Conservation (phyloP, 805 yeast genomes). For the Saturnispora mendoncae region DNA sequence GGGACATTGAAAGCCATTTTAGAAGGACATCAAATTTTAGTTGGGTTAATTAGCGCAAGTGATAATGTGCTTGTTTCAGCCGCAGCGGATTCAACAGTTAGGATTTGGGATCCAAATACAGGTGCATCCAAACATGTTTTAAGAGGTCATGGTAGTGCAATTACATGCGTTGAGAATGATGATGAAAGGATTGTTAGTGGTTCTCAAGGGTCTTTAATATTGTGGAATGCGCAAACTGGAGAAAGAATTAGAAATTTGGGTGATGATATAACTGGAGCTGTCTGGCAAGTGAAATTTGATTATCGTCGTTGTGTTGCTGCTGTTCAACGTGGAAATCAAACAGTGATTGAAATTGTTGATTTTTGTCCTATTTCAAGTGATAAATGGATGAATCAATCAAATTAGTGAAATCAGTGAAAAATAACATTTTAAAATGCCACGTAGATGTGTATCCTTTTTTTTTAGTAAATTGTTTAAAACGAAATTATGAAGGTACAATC, state of each 20-base stretch:
- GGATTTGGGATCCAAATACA: conserved; percentile 86
- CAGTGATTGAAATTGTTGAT: conserved; percentile 78
- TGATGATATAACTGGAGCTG: conserved; percentile 68
- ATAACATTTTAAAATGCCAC: neutral
- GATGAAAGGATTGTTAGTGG: conserved; percentile 82
- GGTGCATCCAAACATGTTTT: conserved; percentile 59
- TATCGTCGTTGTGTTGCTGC: conserved; percentile 84
- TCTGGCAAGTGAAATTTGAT: conserved; percentile 93
- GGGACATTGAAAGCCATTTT: conserved; percentile 63
- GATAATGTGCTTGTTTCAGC: conserved; percentile 79
- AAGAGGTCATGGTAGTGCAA: conserved; percentile 78
- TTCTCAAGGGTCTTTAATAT: conserved; percentile 73
- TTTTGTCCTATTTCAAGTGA: conserved; percentile 39
- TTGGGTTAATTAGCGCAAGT: conserved; percentile 75
- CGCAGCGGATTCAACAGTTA: conserved; percentile 87
- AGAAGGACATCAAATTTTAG: conserved; percentile 84
- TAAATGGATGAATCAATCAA: conserved; percentile 8
- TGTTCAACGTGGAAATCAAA: conserved; percentile 57
- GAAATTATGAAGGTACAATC: neutral
- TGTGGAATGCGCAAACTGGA: conserved; percentile 82
- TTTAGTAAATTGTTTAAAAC: too few species aligned
- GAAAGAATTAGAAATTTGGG: conserved; percentile 64
- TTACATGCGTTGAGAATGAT: conserved; percentile 89
- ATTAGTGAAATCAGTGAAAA: too few species aligned
- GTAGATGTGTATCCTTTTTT: too few species aligned